phyloP scores from a whole-genome alignment of 2,329 filamentous ascomycete genomes.

The Chaetomium olivaceum region DNA sequence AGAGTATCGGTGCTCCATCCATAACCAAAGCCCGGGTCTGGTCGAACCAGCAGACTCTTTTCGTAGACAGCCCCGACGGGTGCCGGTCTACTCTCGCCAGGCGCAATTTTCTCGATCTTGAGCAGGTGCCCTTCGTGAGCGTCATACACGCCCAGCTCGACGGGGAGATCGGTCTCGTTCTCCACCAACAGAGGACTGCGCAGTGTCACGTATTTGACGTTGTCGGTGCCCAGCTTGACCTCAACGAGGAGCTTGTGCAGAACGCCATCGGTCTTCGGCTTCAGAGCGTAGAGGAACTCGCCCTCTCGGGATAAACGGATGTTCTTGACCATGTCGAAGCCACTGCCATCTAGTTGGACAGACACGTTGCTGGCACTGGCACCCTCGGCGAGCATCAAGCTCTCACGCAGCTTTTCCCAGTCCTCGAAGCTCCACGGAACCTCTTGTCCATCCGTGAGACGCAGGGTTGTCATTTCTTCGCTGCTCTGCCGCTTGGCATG shows the following conservation, averaged over 20 bases:
- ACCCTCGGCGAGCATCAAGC: conserved; percentile 80
- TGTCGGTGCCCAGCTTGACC: conserved; percentile 85
- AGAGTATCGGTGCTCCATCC: conserved; percentile 88
- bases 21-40: conserved; percentile 95
- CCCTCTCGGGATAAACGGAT: conserved; percentile 93
- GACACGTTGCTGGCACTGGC: conserved; percentile 73
- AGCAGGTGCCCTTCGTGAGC: conserved; percentile 83
- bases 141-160: conserved; percentile 91
- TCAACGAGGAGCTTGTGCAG: conserved; percentile 91
- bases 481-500: conserved; percentile 71
- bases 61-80: conserved; percentile 90
- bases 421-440: conserved; percentile 96
- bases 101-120: conserved; percentile 96
- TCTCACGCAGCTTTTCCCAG: conserved; percentile 94
- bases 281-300: conserved; percentile 84
- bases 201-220: conserved; percentile 97
- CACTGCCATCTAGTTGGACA: conserved; percentile 85
- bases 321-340: conserved; percentile 85
- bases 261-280: conserved; percentile 81
- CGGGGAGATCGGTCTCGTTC: conserved; percentile 93
- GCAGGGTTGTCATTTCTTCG: conserved; percentile 71
- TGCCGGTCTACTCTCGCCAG: conserved; percentile 84
- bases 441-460: conserved; percentile 85
- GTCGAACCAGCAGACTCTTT: conserved; percentile 83
- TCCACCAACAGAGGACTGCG: conserved; percentile 89